Percentiles rank a stretch among this genome's conserved stretches.
phyloP scores from a whole-genome alignment of 177 flowering plant genomes.

The Telopea speciosissima region DNA sequence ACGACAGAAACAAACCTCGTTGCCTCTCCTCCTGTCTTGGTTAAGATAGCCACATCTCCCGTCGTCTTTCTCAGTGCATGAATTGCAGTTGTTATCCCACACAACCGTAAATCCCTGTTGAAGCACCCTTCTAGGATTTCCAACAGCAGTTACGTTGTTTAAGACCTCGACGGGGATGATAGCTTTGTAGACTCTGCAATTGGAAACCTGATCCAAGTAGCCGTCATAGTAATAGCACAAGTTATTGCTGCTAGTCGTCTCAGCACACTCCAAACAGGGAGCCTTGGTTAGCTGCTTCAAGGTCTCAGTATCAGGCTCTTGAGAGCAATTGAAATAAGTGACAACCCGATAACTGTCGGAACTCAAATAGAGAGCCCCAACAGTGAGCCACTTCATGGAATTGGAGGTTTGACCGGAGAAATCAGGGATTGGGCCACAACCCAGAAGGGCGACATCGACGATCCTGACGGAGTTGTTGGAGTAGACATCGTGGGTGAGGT shows the following conservation, averaged over 20 bases:
- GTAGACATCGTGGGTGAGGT: conserved; percentile 2
- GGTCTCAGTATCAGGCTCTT: conserved; percentile 1
- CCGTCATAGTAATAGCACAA: conserved; percentile 15
- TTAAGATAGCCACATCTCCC: background rate
- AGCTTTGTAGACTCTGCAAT: conserved; percentile 5
- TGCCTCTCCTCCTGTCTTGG: background rate
- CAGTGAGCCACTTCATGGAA: background rate
- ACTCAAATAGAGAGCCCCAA: background rate
- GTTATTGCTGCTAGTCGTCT: conserved; percentile 10
- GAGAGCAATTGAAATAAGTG: conserved; percentile 9
- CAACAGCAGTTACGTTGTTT: conserved; percentile 9
- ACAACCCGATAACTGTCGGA: background rate
- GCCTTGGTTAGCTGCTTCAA: background rate
- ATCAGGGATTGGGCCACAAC: conserved; percentile 9
- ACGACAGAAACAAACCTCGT: background rate
- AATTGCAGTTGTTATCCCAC: background rate
- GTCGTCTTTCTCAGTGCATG: background rate
- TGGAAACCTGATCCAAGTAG: background rate
- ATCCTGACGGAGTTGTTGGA: background rate
- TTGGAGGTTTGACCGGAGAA: background rate
- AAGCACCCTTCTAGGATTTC: conserved; percentile 9
- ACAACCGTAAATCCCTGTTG: conserved; percentile 8
- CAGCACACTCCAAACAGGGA: conserved; percentile 12
- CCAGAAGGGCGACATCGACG: conserved; percentile 4
- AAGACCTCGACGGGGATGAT: background rate